Conservation (phyloP, 169 alveolate genomes). For the Eimeria tenella region DNA sequence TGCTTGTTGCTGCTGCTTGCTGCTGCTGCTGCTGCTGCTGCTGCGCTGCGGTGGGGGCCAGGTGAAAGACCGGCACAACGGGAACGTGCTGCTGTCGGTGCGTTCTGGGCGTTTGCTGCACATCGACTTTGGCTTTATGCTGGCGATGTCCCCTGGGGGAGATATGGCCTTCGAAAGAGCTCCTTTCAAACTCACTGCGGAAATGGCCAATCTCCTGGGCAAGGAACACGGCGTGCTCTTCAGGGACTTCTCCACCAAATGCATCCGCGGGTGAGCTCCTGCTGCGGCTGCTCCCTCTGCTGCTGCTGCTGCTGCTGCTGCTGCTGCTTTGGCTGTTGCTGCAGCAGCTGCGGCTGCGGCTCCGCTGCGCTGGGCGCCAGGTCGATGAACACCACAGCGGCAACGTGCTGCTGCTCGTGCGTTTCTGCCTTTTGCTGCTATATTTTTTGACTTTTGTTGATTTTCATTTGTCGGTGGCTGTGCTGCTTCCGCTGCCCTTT, state of each 20-base stretch:
- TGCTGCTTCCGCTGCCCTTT: background rate
- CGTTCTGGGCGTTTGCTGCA: slow-evolving; percentile 95
- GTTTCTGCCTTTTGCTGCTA: background rate
- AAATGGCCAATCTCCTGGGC: slow-evolving; percentile 97
- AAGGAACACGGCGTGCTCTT: slow-evolving; percentile 80
- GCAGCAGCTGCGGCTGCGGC: background rate
- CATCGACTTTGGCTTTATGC: slow-evolving; percentile 98
- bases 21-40: background rate
- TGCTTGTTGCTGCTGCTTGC: background rate
- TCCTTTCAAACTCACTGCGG: slow-evolving; percentile 97
- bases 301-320: slow-evolving; percentile 18
- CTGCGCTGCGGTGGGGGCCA: slow-evolving; percentile 73
- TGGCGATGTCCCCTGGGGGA: slow-evolving; percentile 97
- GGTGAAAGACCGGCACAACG: slow-evolving; percentile 98
- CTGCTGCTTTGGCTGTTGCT: background rate
- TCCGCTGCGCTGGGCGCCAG: too few relatives aligned
- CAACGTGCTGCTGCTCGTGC: background rate
- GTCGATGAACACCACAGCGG: too few relatives aligned
- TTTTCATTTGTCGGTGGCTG: background rate
- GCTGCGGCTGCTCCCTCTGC: slow-evolving; percentile 68
- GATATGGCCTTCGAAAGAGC: slow-evolving; percentile 98
- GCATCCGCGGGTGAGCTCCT: slow-evolving; percentile 90
- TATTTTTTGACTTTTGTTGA: background rate
- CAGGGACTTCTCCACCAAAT: slow-evolving; percentile 76
- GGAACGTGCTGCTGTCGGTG: slow-evolving; percentile 95